A percentile compares a stretch with the other conserved stretches of the same genome.
Conservation (phyloP, 2,329 filamentous ascomycete genomes). For the Metarhizium robertsii region DNA sequence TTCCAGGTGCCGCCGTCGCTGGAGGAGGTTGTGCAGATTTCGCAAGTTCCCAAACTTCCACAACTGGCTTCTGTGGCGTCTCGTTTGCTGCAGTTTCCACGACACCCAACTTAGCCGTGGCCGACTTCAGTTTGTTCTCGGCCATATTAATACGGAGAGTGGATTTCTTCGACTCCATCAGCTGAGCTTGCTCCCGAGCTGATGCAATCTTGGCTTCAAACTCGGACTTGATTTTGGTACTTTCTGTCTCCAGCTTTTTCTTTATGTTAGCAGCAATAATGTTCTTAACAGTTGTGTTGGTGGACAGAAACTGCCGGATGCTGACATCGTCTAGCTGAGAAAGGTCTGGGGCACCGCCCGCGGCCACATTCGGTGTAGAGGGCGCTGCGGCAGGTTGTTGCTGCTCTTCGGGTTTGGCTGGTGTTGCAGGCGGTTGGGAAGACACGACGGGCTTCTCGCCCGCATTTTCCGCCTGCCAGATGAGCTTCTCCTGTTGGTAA, state of each 20-base stretch:
- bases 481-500: slow-evolving; percentile 55
- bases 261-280: slow-evolving; percentile 56
- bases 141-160: slow-evolving; percentile 70
- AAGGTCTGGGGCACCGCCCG: slow-evolving; percentile 30
- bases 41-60: slow-evolving; percentile 77
- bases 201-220: slow-evolving; percentile 43
- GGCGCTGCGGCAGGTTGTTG: slow-evolving; percentile 13
- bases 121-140: slow-evolving; percentile 56
- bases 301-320: slow-evolving; percentile 46
- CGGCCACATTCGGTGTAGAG: slow-evolving; percentile 25
- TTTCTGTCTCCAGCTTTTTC: slow-evolving; percentile 59
- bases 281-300: slow-evolving; percentile 46
- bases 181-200: slow-evolving; percentile 54
- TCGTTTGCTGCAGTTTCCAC: slow-evolving; percentile 77
- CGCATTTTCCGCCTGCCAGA: slow-evolving; percentile 47
- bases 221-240: slow-evolving; percentile 49
- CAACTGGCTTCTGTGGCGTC: slow-evolving; percentile 74
- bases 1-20: slow-evolving; percentile 6
- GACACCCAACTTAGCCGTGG: slow-evolving; percentile 64
- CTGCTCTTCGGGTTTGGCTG: slow-evolving; percentile 25
- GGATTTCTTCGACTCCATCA: slow-evolving; percentile 67
- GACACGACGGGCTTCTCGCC: slow-evolving; percentile 14
- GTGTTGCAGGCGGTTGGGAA: slow-evolving; percentile 23
- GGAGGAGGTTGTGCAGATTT: slow-evolving; percentile 37
- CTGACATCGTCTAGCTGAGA: slow-evolving; percentile 44